phyloP scores from a whole-genome alignment of 2,329 filamentous ascomycete genomes.

The Aureobasidium sp. region DNA sequence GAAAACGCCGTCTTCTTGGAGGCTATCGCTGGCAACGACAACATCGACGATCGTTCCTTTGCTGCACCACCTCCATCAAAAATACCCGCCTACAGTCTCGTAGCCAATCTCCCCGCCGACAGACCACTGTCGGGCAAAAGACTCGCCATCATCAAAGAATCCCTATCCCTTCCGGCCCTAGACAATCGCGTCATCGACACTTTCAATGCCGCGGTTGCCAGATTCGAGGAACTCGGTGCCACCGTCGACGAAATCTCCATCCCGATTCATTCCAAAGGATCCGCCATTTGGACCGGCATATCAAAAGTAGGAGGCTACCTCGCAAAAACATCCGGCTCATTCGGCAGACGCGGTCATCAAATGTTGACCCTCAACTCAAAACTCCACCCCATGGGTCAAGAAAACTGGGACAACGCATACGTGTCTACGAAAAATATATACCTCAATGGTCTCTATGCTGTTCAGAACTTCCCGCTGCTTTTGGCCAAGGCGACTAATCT shows the following conservation, averaged over 20 bases:
- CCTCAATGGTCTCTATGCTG: conserved; percentile 45
- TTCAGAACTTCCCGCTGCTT: conserved; percentile 39
- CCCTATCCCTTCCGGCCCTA: conserved; percentile 27
- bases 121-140: conserved; percentile 25
- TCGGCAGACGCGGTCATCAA: conserved; percentile 43
- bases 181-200: conserved; percentile 35
- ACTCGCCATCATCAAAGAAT: conserved; percentile 29
- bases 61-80: conserved; percentile 26
- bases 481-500: conserved; percentile 47
- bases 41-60: conserved; percentile 35
- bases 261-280: conserved; percentile 42
- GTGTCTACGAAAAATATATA: conserved; percentile 50
- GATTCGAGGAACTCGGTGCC: conserved; percentile 43
- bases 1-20: conserved; percentile 35
- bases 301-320: conserved; percentile 38
- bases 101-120: conserved; percentile 17
- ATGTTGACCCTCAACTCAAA: conserved; percentile 46
- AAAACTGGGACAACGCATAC: conserved; percentile 47
- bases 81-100: conserved; percentile 26
- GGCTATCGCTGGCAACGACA: conserved; percentile 40
- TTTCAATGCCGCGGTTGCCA: conserved; percentile 38
- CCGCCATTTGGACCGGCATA: conserved; percentile 44
- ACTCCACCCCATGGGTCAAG: conserved; percentile 41
- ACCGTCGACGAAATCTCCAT: conserved; percentile 45
- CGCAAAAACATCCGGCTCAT: conserved; percentile 34